These are phyloP conservation scores for Lactuca sativa DNA, from an alignment of 129 eudicot genomes.

Conservation along the genomic window DNA sequence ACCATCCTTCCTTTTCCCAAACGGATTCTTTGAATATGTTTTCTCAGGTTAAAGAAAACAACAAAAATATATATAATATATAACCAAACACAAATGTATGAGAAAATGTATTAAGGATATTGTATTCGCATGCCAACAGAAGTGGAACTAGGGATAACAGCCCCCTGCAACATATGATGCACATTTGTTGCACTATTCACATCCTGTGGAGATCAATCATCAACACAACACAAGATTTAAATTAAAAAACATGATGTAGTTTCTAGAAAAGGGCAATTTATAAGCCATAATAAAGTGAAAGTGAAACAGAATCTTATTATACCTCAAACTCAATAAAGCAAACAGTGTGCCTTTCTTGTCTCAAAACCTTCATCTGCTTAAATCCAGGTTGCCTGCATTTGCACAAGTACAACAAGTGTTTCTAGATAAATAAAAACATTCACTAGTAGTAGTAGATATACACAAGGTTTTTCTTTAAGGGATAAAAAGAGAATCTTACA, in stretches of 20 bases:
- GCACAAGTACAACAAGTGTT: conserved; percentile 22
- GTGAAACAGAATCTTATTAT: conserved; percentile 19
- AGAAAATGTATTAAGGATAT: conserved; percentile 64
- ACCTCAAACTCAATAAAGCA: conserved; percentile 99
- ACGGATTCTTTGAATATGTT: conserved; percentile 96
- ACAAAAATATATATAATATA: conserved; percentile 1
- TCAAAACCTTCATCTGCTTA: conserved; percentile 91
- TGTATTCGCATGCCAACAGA: conserved; percentile 99
- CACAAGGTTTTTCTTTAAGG: not conserved
- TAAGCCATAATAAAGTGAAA: not conserved
- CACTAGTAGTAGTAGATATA: conserved; percentile 12
- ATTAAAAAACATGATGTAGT: conserved; percentile 9
- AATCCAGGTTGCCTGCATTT: conserved; percentile 95
- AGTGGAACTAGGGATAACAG: conserved; percentile 91
- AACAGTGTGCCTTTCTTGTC: conserved; percentile 98
- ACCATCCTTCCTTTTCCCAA: conserved; percentile 87
- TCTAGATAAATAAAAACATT: conserved; percentile 7
- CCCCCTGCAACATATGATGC: conserved; percentile 93
- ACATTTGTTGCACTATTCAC: conserved; percentile 88
- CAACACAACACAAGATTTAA: conserved; percentile 21
- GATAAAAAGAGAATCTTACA: conserved; percentile 50
- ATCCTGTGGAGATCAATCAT: conserved; percentile 58
- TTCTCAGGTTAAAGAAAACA: conserved; percentile 44
- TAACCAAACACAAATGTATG: not conserved
- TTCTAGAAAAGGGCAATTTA: not conserved